Conservation (phyloP, 2,329 filamentous ascomycete genomes). For the Monilinia aucupariae region DNA sequence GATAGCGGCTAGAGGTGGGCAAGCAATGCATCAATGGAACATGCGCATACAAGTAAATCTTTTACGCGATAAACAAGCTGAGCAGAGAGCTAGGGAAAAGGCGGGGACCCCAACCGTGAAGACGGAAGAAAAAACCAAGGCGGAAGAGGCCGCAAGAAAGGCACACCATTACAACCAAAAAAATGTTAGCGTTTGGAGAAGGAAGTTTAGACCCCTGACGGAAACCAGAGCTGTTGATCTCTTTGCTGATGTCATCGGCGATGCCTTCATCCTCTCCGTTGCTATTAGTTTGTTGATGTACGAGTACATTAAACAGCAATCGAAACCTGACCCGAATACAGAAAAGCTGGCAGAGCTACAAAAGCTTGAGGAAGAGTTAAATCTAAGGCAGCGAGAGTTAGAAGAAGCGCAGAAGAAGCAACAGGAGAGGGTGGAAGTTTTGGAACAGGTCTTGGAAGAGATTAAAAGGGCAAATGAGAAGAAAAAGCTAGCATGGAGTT, state of each 20-base stretch:
- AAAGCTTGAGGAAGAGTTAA: constrained; percentile 49
- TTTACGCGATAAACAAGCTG: constrained; percentile 52
- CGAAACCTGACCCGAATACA: constrained; percentile 54
- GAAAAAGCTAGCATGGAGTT: constrained; percentile 25
- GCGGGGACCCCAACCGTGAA: constrained; percentile 60
- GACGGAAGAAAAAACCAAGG: constrained; percentile 53
- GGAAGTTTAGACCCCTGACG: constrained; percentile 58
- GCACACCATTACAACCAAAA: constrained; percentile 29
- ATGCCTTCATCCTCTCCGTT: constrained; percentile 57
- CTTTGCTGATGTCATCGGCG: constrained; percentile 61
- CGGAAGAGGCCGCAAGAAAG: constrained; percentile 46
- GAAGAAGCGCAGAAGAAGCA: constrained; percentile 45
- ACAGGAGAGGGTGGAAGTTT: constrained; percentile 30
- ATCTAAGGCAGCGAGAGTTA: constrained; percentile 44
- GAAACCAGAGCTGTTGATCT: constrained; percentile 61
- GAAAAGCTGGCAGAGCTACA: constrained; percentile 50
- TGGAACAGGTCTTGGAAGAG: constrained; percentile 34
- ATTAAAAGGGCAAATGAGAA: constrained; percentile 29
- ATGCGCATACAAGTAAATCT: constrained; percentile 59
- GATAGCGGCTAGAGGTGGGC: constrained; percentile 57
- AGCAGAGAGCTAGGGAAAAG: constrained; percentile 54
- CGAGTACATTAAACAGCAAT: constrained; percentile 54
- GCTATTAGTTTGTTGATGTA: constrained; percentile 54
- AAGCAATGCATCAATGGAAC: constrained; percentile 60
- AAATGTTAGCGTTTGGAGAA: constrained; percentile 52